Percentiles rank a stretch among this genome's conserved stretches.
Conservation (phyloP, 306 rosid species). For the Sicyos edulis region DNA sequence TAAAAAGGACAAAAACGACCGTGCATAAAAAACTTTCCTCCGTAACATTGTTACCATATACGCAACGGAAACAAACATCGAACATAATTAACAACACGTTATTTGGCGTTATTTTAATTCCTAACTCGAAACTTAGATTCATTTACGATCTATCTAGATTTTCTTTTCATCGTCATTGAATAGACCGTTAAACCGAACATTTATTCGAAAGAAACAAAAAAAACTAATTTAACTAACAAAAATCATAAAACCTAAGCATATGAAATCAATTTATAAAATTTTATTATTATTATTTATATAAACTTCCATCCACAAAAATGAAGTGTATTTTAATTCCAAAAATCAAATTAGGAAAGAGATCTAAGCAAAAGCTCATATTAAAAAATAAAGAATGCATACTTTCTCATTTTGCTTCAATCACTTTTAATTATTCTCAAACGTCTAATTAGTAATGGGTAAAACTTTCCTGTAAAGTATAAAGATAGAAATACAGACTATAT, state of each 20-base stretch:
- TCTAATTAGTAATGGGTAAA: background rate
- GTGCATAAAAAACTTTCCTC: too few species aligned
- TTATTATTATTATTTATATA: too few species aligned
- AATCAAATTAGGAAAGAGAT: constrained; percentile 11
- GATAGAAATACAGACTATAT: too few species aligned
- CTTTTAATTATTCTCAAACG: background rate
- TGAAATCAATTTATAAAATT: background rate
- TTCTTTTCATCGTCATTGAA: background rate
- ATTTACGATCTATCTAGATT: background rate
- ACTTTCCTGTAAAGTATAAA: too few species aligned
- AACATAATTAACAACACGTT: background rate
- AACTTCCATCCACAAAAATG: background rate
- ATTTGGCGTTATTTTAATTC: background rate
- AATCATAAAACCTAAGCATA: background rate
- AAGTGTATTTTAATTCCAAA: background rate
- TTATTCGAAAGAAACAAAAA: background rate
- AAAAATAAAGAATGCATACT: background rate
- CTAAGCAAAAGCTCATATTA: background rate
- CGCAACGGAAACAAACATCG: background rate
- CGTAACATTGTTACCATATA: background rate
- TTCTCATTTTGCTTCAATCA: background rate
- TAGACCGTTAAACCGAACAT: background rate
- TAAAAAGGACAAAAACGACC: too few species aligned
- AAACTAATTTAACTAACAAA: background rate
- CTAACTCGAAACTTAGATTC: background rate